Evolutionary conservation across 2,329 filamentous ascomycete genomes (phyloP).

Genomic region (Ophiostoma australiae): DNA sequence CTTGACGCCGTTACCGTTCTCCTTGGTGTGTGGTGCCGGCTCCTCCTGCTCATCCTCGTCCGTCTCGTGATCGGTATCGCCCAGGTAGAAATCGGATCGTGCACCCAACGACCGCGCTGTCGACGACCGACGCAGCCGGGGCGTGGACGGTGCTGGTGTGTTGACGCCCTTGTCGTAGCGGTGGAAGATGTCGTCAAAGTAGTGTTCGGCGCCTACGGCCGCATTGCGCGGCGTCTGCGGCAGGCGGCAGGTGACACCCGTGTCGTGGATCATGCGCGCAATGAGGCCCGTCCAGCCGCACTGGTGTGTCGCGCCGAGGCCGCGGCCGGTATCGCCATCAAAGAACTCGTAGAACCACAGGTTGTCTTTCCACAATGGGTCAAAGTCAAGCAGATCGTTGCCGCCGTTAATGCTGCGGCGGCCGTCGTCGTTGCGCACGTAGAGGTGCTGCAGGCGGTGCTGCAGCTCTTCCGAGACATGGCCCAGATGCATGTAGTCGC

Average conservation of each 20-base stretch:
- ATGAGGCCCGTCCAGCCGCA: slow-evolving; percentile 95
- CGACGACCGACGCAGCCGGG: slow-evolving; percentile 65
- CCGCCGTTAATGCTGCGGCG: slow-evolving; percentile 83
- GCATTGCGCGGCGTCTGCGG: slow-evolving; percentile 91
- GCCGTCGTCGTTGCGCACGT: slow-evolving; percentile 77
- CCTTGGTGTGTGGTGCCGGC: slow-evolving; percentile 37
- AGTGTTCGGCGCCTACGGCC: slow-evolving; percentile 76
- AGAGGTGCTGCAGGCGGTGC: slow-evolving; percentile 87
- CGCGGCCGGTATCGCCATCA: slow-evolving; percentile 83
- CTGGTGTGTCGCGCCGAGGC: slow-evolving; percentile 87
- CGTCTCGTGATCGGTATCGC: slow-evolving; percentile 11
- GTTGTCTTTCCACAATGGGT: slow-evolving; percentile 87
- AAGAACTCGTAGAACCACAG: slow-evolving; percentile 98
- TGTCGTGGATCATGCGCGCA: slow-evolving; percentile 96
- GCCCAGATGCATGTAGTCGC: slow-evolving; percentile 91
- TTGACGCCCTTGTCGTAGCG: slow-evolving; percentile 38
- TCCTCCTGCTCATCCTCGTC: slow-evolving; percentile 38
- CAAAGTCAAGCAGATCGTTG: slow-evolving; percentile 81
- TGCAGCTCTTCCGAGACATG: slow-evolving; percentile 94
- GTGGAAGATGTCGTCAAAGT: slow-evolving; percentile 87
- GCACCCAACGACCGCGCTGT: slow-evolving; percentile 78
- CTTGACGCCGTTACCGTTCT: slow-evolving; percentile 40
- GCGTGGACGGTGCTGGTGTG: neutral
- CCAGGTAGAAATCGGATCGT: slow-evolving; percentile 64
- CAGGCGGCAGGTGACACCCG: slow-evolving; percentile 82